These are phyloP conservation scores for Raddia guianensis DNA, from an alignment of 176 grass and related monocot genomes.

Conservation along the genomic window DNA sequence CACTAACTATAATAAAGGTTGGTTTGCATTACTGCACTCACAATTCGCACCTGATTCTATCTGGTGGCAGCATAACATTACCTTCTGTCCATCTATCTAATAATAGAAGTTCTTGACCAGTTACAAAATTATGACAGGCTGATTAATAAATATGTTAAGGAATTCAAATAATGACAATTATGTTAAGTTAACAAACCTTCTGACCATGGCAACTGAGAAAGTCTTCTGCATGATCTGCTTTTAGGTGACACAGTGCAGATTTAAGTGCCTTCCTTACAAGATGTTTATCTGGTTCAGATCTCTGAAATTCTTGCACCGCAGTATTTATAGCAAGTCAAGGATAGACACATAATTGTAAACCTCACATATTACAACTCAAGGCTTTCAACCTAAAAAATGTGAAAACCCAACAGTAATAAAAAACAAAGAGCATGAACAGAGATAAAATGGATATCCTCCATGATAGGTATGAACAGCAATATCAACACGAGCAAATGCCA, in stretches of 20 bases:
- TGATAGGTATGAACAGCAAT: conserved; percentile 64
- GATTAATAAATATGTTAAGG: background rate
- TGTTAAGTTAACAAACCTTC: conserved; percentile 45
- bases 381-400: background rate
- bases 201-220: conserved; percentile 60
- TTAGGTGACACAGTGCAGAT: conserved; percentile 56
- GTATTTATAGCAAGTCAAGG: conserved; percentile 46
- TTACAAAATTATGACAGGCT: conserved; percentile 8
- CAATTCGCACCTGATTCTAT: background rate
- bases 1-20: background rate
- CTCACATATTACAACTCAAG: background rate
- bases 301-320: conserved; percentile 34
- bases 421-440: conserved; percentile 29
- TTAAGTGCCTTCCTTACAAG: conserved; percentile 70
- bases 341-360: background rate
- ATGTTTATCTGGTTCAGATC: conserved; percentile 48
- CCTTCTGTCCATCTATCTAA: conserved; percentile 3
- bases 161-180: background rate
- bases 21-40: conserved; percentile 21
- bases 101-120: conserved; percentile 12
- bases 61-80: conserved; percentile 3
- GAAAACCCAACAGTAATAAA: conserved; percentile 6
- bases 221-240: conserved; percentile 53
- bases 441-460: conserved; percentile 59
- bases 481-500: conserved; percentile 64